phyloP scores from a whole-genome alignment of 2,329 filamentous ascomycete species.

The Ceratocystis huliohia region DNA sequence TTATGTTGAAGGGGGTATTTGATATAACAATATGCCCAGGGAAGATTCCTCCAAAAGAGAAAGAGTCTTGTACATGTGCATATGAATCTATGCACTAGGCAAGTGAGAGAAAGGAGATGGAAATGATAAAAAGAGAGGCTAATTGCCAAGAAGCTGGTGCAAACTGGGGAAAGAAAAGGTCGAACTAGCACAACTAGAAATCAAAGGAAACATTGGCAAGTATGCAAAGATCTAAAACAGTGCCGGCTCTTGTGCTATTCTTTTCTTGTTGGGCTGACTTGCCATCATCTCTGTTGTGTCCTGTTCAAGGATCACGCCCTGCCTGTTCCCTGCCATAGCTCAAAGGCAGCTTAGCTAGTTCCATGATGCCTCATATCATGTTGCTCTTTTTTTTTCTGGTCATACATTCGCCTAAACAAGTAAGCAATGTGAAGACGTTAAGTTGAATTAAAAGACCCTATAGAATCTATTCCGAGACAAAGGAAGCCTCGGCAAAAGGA shows the following conservation, averaged over 20 bases:
- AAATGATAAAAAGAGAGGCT: neutral
- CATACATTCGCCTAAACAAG: conserved; percentile 9
- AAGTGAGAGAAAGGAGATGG: neutral
- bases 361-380: neutral
- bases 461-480: conserved; percentile 53
- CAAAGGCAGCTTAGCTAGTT: neutral
- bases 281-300: neutral
- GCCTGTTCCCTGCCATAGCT: neutral
- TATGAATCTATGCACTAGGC: neutral
- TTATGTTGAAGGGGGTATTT: neutral
- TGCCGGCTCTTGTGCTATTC: neutral
- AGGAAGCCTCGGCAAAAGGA: conserved; percentile 86
- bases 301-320: neutral
- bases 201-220: conserved; percentile 5
- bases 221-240: neutral
- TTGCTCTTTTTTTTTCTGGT: neutral
- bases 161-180: neutral
- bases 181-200: neutral
- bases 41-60: neutral
- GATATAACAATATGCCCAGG: neutral
- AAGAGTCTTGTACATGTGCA: neutral
- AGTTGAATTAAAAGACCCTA: conserved; percentile 23
- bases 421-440: conserved; percentile 22
- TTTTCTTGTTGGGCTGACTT: neutral
- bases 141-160: neutral